Evolutionary conservation across 257 asterid genomes (phyloP).

Genomic region (Vinca minor): DNA sequence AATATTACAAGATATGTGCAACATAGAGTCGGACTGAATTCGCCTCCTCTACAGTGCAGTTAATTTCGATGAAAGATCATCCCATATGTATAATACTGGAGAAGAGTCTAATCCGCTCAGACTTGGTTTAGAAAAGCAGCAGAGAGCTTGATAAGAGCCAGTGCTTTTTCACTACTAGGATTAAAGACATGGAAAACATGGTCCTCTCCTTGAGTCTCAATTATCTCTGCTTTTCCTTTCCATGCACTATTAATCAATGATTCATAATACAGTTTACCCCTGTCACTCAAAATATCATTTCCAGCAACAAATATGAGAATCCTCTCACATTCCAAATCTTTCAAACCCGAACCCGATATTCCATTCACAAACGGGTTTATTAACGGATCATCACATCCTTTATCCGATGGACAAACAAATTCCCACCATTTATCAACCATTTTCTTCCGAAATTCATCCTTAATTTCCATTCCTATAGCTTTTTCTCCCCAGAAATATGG

Average conservation of each 20-base stretch:
- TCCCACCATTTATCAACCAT: conserved; percentile 79
- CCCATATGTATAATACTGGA: too few relatives aligned
- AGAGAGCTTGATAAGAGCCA: conserved; percentile 23
- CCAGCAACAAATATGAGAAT: conserved; percentile 57
- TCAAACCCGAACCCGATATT: conserved; percentile 20
- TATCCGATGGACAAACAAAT: conserved; percentile 52
- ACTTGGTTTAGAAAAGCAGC: conserved; percentile 38
- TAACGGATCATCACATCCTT: conserved; percentile 51
- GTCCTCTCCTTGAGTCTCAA: conserved; percentile 53
- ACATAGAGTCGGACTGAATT: too few relatives aligned
- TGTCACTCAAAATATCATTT: conserved; percentile 56
- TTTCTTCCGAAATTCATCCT: conserved; percentile 38
- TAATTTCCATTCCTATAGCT: conserved; percentile 46
- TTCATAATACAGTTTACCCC: conserved; percentile 48
- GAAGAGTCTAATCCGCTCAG: too few relatives aligned
- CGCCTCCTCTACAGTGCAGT: too few relatives aligned
- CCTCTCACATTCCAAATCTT: conserved; percentile 28
- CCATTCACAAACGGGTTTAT: conserved; percentile 58
- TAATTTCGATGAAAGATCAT: too few relatives aligned
- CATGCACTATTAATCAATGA: conserved; percentile 33
- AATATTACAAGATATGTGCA: too few relatives aligned
- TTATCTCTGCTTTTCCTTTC: conserved; percentile 46
- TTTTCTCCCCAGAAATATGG: conserved; percentile 78
- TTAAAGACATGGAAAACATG: conserved; percentile 60
- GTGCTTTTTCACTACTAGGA: conserved; percentile 35